Evolutionary conservation across 2,329 filamentous ascomycete genomes (phyloP).

Genomic region (Botryotinia globosa): DNA sequence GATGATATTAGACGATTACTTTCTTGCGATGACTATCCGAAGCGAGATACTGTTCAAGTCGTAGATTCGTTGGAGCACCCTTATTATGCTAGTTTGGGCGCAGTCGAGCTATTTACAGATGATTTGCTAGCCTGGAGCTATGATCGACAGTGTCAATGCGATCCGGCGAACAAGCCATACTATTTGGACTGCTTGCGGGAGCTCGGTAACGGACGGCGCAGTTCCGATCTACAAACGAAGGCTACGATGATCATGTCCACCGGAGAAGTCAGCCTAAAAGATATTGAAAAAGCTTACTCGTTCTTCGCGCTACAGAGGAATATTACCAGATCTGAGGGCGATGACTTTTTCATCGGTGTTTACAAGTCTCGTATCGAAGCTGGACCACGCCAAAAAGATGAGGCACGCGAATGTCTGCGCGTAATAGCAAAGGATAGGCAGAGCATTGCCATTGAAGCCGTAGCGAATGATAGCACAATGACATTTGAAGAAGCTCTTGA

Average conservation of each 20-base stretch:
- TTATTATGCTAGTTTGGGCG: slow-evolving; percentile 61
- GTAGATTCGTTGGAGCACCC: slow-evolving; percentile 41
- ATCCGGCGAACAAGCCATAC: slow-evolving; percentile 53
- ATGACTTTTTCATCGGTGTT: slow-evolving; percentile 59
- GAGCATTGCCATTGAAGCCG: slow-evolving; percentile 56
- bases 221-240: slow-evolving; percentile 55
- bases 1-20: slow-evolving; percentile 34
- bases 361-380: slow-evolving; percentile 59
- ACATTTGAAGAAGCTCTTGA: slow-evolving; percentile 62
- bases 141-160: slow-evolving; percentile 55
- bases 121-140: slow-evolving; percentile 60
- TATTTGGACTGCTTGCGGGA: slow-evolving; percentile 65
- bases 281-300: slow-evolving; percentile 56
- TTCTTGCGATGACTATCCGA: slow-evolving; percentile 36
- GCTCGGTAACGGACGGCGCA: slow-evolving; percentile 51
- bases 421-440: slow-evolving; percentile 57
- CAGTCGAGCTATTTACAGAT: slow-evolving; percentile 60
- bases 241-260: slow-evolving; percentile 56
- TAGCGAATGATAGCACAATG: slow-evolving; percentile 55
- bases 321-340: slow-evolving; percentile 42
- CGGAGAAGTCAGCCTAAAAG: slow-evolving; percentile 55
- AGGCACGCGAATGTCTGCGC: slow-evolving; percentile 54
- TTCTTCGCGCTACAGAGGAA: slow-evolving; percentile 54
- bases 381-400: slow-evolving; percentile 51
- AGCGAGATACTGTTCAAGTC: slow-evolving; percentile 31